Evolutionary conservation across 2,329 filamentous ascomycete genomes (phyloP).

Genomic region (Colletotrichum navitas): DNA sequence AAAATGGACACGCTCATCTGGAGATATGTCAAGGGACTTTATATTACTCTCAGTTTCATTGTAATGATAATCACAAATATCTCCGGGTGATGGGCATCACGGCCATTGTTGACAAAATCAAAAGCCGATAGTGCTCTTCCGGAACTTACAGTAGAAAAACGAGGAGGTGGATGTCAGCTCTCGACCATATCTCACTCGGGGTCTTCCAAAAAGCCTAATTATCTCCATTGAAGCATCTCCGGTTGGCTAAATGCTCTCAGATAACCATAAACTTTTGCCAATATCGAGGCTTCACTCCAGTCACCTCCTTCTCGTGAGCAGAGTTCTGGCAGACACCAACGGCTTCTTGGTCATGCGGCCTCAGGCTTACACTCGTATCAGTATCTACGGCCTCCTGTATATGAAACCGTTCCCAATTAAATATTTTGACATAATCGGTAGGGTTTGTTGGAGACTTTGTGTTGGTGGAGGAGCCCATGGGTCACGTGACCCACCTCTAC

Average conservation of each 20-base stretch:
- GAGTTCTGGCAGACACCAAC: background rate
- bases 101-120: background rate
- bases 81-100: background rate
- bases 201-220: background rate
- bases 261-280: background rate
- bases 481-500: too few relatives aligned
- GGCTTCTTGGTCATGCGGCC: too few relatives aligned
- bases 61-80: background rate
- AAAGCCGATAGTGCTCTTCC: background rate
- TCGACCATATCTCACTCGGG: background rate
- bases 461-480: too few relatives aligned
- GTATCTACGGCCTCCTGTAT: background rate
- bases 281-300: background rate
- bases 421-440: background rate
- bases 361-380: background rate
- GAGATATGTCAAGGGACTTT: background rate
- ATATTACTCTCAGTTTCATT: too few relatives aligned
- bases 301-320: background rate
- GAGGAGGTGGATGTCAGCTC: too few relatives aligned
- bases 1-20: rapidly evolving
- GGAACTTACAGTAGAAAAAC: background rate
- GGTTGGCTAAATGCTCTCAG: background rate
- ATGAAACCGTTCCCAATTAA: background rate
- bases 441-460: background rate
- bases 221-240: background rate